phyloP scores from a whole-genome alignment of 306 rosid genomes.

The Dalbergia cochinchinensis region DNA sequence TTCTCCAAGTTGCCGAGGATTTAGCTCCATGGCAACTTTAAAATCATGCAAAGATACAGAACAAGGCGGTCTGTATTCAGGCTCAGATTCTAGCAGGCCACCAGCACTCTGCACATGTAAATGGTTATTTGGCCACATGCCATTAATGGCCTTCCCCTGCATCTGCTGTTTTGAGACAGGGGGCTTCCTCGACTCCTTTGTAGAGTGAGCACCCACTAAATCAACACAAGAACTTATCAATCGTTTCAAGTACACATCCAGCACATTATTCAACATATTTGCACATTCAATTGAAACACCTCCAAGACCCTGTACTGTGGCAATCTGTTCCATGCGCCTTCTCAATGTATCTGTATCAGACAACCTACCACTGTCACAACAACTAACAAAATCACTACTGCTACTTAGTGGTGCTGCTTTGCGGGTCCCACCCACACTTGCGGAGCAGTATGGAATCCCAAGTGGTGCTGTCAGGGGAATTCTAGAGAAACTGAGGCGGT shows the following conservation, averaged over 20 bases:
- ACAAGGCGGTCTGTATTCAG: conserved; percentile 61
- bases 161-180: conserved; percentile 72
- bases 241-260: conserved; percentile 89
- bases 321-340: conserved; percentile 95
- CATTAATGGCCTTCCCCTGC: conserved; percentile 81
- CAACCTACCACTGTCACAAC: conserved; percentile 73
- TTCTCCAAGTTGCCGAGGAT: conserved; percentile 96
- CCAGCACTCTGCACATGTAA: conserved; percentile 58
- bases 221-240: conserved; percentile 89
- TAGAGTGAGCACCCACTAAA: conserved; percentile 77
- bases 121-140: conserved; percentile 85
- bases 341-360: conserved; percentile 76
- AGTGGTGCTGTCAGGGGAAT: conserved; percentile 87
- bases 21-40: conserved; percentile 96
- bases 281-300: conserved; percentile 90
- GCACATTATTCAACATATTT: conserved; percentile 65
- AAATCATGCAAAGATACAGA: conserved; percentile 86
- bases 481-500: conserved; percentile 60
- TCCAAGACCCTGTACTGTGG: conserved; percentile 87
- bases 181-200: conserved; percentile 59
- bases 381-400: conserved; percentile 65
- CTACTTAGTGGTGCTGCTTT: conserved; percentile 67
- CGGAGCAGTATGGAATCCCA: conserved; percentile 88
- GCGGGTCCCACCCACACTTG: conserved; percentile 94
- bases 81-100: conserved; percentile 54